Base-by-base conservation (phyloP, 805 yeast genomes). In the Saturnispora ahearnii region DNA sequence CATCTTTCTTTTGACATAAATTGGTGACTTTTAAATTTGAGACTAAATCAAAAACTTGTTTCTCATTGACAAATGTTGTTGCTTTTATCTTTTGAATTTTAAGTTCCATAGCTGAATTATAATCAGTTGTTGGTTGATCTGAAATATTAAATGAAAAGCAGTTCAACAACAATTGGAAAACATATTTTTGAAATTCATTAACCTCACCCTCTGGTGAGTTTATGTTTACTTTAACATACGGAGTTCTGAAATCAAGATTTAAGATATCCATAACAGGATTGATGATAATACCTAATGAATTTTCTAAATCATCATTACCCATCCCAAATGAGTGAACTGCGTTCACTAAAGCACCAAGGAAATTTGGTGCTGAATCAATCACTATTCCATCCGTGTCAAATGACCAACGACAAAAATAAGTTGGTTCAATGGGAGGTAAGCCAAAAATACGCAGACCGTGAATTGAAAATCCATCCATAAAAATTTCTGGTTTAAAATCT, bases 401-500 rank as follows among this genome's bases (percentile, higher is more conserved):
- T 52, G 84, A 90, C 99, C 99, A 93, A 52, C 86, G 82, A 59
- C 96, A 89, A 55, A 78, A 80, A 61, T 87, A 93, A 0, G 97
- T 87, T 0, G 91, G 88, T 61, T 87, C 95, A 7, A 73, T 70
- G 0, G 97, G 97, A 0, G 96, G 96, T 2, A 88, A 62, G 0
- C 99, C 99, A 69, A 88, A 88, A 82, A 90, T 81, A 59, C 98
- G 73, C 63, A 91, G 96, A 1, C 96, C 95, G 63, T 87, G 95
- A 24, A 87, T 72, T 2, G 73, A 60, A 11, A 84, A 61, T 0
- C 83, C 81, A 59, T 83, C 84, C 45, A 86, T 72, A 3, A 62
- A 56, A 30, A 86, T 57, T 41, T 79, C 79, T 1, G 81, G 72
- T 4, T 54, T 48, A 36, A 59, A 60, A 2, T 43, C 46, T 1